Conservation (phyloP, 805 yeast genomes). For the Suhomyces sp. region DNA sequence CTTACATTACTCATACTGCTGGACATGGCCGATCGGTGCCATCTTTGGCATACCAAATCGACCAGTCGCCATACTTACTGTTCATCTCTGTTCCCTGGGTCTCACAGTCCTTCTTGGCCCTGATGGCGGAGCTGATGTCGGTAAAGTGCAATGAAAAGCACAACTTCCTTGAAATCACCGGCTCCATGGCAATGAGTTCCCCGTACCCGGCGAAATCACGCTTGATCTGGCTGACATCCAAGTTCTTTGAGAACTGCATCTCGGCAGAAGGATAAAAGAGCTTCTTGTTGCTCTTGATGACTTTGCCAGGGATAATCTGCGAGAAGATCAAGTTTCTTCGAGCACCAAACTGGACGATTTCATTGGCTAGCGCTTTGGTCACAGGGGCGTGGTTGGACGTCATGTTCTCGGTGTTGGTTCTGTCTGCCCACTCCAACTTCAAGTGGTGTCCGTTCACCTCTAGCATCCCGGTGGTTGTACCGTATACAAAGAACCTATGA, state of each 20-base stretch:
- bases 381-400: slow-evolving; percentile 20
- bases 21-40: slow-evolving; percentile 57
- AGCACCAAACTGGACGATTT: slow-evolving; percentile 45
- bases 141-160: slow-evolving; percentile 61
- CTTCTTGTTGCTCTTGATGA: slow-evolving; percentile 20
- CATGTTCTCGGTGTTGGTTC: slow-evolving; percentile 21
- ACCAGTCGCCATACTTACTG: slow-evolving; percentile 58
- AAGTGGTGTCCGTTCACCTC: slow-evolving; percentile 56
- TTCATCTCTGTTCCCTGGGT: slow-evolving; percentile 32
- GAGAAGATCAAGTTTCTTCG: slow-evolving; percentile 53
- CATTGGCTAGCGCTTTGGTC: slow-evolving; percentile 24
- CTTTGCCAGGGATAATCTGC: slow-evolving; percentile 23
- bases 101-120: slow-evolving; percentile 45
- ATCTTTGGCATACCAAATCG: slow-evolving; percentile 65
- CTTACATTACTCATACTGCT: too few relatives aligned
- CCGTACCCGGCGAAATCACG: slow-evolving; percentile 60
- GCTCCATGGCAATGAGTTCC: slow-evolving; percentile 56
- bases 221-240: slow-evolving; percentile 45
- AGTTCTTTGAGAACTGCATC: slow-evolving; percentile 38
- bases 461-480: slow-evolving; percentile 49
- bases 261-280: slow-evolving; percentile 44
- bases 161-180: slow-evolving; percentile 65
- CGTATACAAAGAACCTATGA: slow-evolving; percentile 49
- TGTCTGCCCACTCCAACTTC: slow-evolving; percentile 47
- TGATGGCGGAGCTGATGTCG: slow-evolving; percentile 58